Base-by-base conservation (phyloP, 177 flowering plant species). In the Vitis hybrid region DNA sequence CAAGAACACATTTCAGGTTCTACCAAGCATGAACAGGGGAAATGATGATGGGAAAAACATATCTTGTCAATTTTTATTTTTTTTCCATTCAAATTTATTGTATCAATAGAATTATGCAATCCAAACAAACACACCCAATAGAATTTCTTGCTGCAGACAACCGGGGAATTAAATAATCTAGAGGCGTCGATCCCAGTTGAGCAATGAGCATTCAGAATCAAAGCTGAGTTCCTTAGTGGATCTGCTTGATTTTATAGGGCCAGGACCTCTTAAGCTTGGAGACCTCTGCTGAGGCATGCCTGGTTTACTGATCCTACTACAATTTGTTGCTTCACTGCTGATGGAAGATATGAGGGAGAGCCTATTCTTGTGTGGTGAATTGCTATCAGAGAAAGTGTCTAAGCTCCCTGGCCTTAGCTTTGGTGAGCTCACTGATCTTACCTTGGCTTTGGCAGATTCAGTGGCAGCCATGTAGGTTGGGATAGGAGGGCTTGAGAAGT, bases 401-500 rank as follows among this genome's bases (percentile, higher is more conserved):
- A 74, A 72, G 59, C 64, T 71, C 8, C 75, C 60, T 1, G 84
- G 80, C 64, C 89, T 84, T 55, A 77, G 64, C 74, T 81, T 85
- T n/a, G 89, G 91, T 1, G 86, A 85, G 82, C 89, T 84, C 75
- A 68, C 0, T 47, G 90, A 79, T 74, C 88, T 81, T 51, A 80
- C 52, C 71, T 80, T 87, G 51, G 89, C 89, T 74, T 76, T 84
- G 20, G 91, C 88, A 19, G 91, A 87, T 75, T 80, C 79, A 0
- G 91, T 87, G 15, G 91, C 85, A 66, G 86, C 89, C 91, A 87
- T 87, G 81, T 87, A 87, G 8, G 88, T 63, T 38, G 90, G 90
- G 50, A 79, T 18, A 17, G 84, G 82, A 59, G 90, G 77, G 24
- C 72, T 66, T 15, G 75, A 4, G 18, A 73, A 63, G 11, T 58